Evolutionary conservation across 768 basidiomycete genomes (phyloP).

Genomic region (Tremella fuciformis): DNA sequence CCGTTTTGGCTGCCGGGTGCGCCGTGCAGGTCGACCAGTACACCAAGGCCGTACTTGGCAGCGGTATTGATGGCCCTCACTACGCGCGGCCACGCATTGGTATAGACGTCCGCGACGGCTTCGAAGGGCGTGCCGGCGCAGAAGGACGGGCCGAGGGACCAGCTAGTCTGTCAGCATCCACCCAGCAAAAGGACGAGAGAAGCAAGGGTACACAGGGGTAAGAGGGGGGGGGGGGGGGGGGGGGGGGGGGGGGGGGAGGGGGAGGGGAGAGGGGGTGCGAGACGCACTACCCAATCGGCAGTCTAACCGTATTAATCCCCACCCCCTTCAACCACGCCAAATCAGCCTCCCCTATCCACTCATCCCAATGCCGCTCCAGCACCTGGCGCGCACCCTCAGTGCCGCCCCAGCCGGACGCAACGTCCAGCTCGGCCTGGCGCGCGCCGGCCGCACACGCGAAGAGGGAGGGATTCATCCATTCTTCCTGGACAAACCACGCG

Average conservation of each 20-base stretch:
- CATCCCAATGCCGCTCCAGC: slow-evolving; percentile 46
- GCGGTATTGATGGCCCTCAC: slow-evolving; percentile 49
- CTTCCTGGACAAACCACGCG: slow-evolving; percentile 70
- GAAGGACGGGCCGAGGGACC: slow-evolving; percentile 40
- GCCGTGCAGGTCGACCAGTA: slow-evolving; percentile 46
- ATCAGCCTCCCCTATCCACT: slow-evolving; percentile 47
- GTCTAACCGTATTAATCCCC: slow-evolving; percentile 47
- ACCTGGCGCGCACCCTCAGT: slow-evolving; percentile 33
- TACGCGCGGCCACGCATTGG: slow-evolving; percentile 43
- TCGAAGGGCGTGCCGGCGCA: slow-evolving; percentile 44
- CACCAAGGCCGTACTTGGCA: slow-evolving; percentile 42
- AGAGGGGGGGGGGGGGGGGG: not conserved
- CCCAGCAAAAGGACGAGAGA: not conserved
- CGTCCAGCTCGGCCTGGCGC: slow-evolving; percentile 62
- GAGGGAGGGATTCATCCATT: slow-evolving; percentile 70
- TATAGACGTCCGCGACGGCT: slow-evolving; percentile 39
- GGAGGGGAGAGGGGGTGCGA: not conserved
- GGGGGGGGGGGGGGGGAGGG: not conserved
- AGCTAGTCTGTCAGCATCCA: slow-evolving; percentile 19
- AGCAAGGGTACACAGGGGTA: not conserved
- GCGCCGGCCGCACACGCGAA: slow-evolving; percentile 61
- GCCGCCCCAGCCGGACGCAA: slow-evolving; percentile 62
- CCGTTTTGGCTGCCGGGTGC: slow-evolving; percentile 47
- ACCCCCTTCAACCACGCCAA: slow-evolving; percentile 41
- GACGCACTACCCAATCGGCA: slow-evolving; percentile 46